Evolutionary conservation across 164 flowering plant species (phyloP), one percentile per base, ranked within the genome.

Genomic region (Stephania cephalantha): DNA sequence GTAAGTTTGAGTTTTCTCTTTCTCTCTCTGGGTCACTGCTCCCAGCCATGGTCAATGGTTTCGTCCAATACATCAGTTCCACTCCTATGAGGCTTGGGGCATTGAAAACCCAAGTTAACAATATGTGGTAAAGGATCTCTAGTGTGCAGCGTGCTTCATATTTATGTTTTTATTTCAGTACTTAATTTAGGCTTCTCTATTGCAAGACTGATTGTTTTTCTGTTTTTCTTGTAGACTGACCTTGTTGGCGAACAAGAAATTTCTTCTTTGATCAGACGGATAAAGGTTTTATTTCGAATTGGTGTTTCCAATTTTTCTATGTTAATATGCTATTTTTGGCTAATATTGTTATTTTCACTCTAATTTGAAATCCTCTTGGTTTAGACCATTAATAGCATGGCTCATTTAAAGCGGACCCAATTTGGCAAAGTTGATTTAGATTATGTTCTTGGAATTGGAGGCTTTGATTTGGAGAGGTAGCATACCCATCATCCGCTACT

Each of bases 361-460:
- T 63, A 63, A 35, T 10, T 18, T 46, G 5, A 45, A 46, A 66
- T 25, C n/a, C 7, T 1, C 50, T 77, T 66, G n/a, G 25, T 70
- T 53, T 87, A 95, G 98, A 86, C 72, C 73, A 92, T 95, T 50
- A 93, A 93, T 79, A 63, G 83, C 70, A 86, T 93, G 95, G 98
- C 99, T 83, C 44, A 85, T 71, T 76, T 95, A 70, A 91, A 86
- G 82, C 84, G 83, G 68, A 90, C 99, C 58, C 78, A 89, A 78
- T 95, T 76, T 85, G 99, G 99, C 78, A 86, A 90, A 80, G 99
- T 95, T 81, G 91, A 95, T 81, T 79, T 95, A 82, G 97, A 95
- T 80, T 95, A 95, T 84, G 98, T 95, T 81, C 99, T 95, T 83
- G 99, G 99, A 7, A 86, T 95, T 79, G 99, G 99, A 79, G 99